phyloP scores from a whole-genome alignment of 2,329 filamentous ascomycete species.

The Paecilomyces niveus region DNA sequence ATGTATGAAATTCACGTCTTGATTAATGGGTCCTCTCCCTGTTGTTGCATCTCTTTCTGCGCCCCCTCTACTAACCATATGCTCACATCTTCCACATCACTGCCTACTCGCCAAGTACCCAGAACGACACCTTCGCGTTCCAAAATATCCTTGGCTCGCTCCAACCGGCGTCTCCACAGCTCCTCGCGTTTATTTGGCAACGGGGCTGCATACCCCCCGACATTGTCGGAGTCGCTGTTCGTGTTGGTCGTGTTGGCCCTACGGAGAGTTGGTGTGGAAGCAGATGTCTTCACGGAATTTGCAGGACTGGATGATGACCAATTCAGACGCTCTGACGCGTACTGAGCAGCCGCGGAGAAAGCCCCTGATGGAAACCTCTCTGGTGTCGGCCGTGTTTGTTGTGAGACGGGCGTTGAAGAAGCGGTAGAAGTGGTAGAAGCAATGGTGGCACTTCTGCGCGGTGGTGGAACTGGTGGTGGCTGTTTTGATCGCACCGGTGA shows the following conservation, averaged over 20 bases:
- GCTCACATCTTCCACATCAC: constrained; percentile 39
- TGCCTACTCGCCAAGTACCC: constrained; percentile 39
- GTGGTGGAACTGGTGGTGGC: constrained; percentile 16
- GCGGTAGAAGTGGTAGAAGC: constrained; percentile 10
- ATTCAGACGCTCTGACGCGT: constrained; percentile 22
- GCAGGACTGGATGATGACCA: constrained; percentile 5
- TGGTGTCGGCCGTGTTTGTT: constrained; percentile 10
- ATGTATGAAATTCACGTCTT: background rate
- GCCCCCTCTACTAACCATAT: constrained; percentile 36
- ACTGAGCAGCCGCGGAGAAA: constrained; percentile 21
- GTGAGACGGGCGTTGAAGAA: constrained; percentile 1
- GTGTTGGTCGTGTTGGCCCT: constrained; percentile 11
- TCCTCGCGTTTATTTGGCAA: constrained; percentile 42
- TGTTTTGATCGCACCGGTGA: constrained; percentile 14
- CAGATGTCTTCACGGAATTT: constrained; percentile 11
- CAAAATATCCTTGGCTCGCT: constrained; percentile 36
- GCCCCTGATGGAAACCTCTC: constrained; percentile 20
- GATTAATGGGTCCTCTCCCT: background rate
- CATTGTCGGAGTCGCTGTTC: constrained; percentile 2
- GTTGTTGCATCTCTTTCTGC: constrained; percentile 16
- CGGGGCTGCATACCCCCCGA: constrained; percentile 13
- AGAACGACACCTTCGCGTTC: constrained; percentile 36
- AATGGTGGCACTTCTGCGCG: constrained; percentile 17
- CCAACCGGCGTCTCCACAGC: constrained; percentile 43
- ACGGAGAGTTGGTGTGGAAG: constrained; percentile 15